Conservation (phyloP, 495 filamentous ascomycete genomes). For the Penicillium atrosanguineum region DNA sequence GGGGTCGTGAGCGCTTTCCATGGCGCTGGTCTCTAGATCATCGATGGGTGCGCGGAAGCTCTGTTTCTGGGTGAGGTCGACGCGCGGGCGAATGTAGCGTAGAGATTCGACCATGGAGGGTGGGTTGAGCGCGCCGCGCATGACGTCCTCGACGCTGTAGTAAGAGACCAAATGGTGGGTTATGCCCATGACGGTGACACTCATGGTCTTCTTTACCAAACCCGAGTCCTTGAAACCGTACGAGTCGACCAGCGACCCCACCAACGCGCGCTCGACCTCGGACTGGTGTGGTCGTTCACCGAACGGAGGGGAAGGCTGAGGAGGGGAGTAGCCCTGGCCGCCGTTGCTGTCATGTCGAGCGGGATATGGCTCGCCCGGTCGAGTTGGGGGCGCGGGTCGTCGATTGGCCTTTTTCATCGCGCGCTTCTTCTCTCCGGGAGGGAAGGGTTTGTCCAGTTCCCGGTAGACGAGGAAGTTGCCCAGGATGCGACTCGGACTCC, state of each 20-base stretch:
- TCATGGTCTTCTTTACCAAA: slow-evolving; percentile 90
- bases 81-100: slow-evolving; percentile 54
- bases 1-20: slow-evolving; percentile 40
- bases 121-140: slow-evolving; percentile 56
- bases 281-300: slow-evolving; percentile 43
- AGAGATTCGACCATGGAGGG: slow-evolving; percentile 58
- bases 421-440: slow-evolving; percentile 85
- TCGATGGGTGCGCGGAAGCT: slow-evolving; percentile 71
- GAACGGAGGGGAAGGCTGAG: slow-evolving; percentile 34
- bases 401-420: slow-evolving; percentile 69
- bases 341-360: slow-evolving; percentile 40
- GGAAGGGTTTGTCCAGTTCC: slow-evolving; percentile 76
- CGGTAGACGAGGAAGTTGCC: slow-evolving; percentile 90
- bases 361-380: slow-evolving; percentile 53
- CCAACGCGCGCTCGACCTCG: slow-evolving; percentile 63
- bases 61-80: slow-evolving; percentile 59
- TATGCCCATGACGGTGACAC: slow-evolving; percentile 63
- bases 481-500: slow-evolving; percentile 87
- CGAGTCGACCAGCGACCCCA: slow-evolving; percentile 81
- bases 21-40: slow-evolving; percentile 48
- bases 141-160: slow-evolving; percentile 76
- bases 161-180: slow-evolving; percentile 86
- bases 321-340: slow-evolving; percentile 44
- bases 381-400: slow-evolving; percentile 34
- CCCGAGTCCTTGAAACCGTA: slow-evolving; percentile 85